These are phyloP conservation scores for Spergularia marina DNA, from an alignment of 148 eudicot genomes.

Conservation along the genomic window DNA sequence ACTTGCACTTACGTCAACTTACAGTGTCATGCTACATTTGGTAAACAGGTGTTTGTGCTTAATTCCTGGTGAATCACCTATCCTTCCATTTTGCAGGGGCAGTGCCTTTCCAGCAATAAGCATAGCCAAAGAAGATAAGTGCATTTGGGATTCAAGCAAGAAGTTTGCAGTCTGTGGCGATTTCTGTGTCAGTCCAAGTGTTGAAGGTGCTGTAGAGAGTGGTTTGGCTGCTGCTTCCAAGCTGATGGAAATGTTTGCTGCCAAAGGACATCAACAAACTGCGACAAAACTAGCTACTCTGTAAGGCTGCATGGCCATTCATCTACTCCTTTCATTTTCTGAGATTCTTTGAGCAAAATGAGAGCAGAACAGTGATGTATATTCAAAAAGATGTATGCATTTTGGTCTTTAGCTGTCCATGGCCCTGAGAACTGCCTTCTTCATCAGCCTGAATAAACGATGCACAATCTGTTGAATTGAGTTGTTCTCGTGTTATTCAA, in stretches of 20 bases:
- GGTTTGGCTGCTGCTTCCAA: conserved; percentile 86
- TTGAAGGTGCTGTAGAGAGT: conserved; percentile 86
- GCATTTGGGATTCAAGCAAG: conserved; percentile 64
- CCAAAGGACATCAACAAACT: conserved; percentile 20
- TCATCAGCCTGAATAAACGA: background rate
- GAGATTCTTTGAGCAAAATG: background rate
- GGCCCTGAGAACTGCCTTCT: background rate
- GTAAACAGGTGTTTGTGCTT: background rate
- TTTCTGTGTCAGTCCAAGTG: conserved; percentile 82
- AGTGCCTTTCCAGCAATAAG: conserved; percentile 82
- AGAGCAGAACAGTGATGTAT: background rate
- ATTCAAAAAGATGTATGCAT: background rate
- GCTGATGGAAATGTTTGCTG: conserved; percentile 39
- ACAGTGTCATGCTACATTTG: background rate
- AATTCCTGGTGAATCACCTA: too few species aligned
- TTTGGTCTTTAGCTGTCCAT: background rate
- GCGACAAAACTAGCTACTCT: background rate
- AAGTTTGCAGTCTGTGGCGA: conserved; percentile 85
- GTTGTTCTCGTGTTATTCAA: background rate
- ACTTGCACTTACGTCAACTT: too few species aligned
- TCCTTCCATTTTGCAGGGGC: conserved; percentile 53
- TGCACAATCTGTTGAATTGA: background rate
- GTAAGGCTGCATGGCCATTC: background rate
- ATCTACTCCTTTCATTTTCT: background rate
- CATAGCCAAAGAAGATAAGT: conserved; percentile 66